These are phyloP conservation scores for Murraya koenigii DNA, from an alignment of 345 rosid species.

Conservation along the genomic window DNA sequence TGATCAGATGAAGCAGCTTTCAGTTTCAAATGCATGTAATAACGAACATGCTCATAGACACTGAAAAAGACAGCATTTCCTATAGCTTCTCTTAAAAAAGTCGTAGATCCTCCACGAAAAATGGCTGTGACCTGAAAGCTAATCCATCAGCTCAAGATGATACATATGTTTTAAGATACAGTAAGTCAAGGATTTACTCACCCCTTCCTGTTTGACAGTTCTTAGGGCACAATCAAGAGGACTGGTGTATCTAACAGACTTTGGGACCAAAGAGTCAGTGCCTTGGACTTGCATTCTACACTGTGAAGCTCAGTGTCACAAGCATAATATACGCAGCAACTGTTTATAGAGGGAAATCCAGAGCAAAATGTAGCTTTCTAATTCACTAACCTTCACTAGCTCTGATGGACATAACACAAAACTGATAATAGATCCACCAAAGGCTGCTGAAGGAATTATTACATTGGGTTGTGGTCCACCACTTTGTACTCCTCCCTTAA, in stretches of 20 bases:
- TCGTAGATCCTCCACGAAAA: constrained; percentile 82
- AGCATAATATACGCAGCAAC: constrained; percentile 21
- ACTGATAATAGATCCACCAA: constrained; percentile 88
- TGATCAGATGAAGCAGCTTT: constrained; percentile 40
- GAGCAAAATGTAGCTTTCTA: background rate
- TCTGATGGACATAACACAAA: constrained; percentile 85
- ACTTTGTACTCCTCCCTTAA: constrained; percentile 57
- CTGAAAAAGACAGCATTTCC: constrained; percentile 86
- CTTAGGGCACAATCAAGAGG: constrained; percentile 83
- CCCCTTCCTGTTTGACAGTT: constrained; percentile 82
- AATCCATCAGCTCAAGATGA: constrained; percentile 29
- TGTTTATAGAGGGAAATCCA: background rate
- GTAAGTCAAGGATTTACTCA: constrained; percentile 42
- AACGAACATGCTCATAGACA: constrained; percentile 70
- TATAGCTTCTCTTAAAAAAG: constrained; percentile 72
- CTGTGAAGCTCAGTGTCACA: constrained; percentile 57
- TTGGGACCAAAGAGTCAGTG: constrained; percentile 67
- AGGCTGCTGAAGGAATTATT: constrained; percentile 91
- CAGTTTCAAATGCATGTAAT: constrained; percentile 60
- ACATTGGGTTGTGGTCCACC: constrained; percentile 52
- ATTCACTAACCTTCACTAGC: constrained; percentile 64
- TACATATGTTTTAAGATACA: background rate
- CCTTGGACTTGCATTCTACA: constrained; percentile 99
- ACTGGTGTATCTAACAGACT: constrained; percentile 52
- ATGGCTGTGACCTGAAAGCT: constrained; percentile 76